Conservation (phyloP, 306 rosid species). For the Cucurbita moschata region DNA sequence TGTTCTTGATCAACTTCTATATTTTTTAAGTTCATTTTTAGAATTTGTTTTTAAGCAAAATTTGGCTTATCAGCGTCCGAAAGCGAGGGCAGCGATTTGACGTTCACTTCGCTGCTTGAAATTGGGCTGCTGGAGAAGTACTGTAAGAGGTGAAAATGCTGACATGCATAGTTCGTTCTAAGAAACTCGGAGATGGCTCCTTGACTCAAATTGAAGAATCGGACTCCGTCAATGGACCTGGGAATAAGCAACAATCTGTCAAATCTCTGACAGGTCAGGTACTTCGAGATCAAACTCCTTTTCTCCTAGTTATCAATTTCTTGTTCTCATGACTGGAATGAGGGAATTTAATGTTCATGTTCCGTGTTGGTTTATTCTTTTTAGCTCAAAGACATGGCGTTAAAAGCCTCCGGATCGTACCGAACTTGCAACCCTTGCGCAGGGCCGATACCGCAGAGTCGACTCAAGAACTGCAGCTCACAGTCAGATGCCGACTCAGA, state of each 20-base stretch:
- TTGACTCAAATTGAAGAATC: slow-evolving; percentile 46
- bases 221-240: slow-evolving; percentile 28
- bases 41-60: not conserved
- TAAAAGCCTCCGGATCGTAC: slow-evolving; percentile 86
- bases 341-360: not conserved
- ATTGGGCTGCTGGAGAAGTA: not conserved
- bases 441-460: slow-evolving; percentile 30
- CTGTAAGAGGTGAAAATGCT: slow-evolving; percentile 36
- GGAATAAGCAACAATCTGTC: slow-evolving; percentile 39
- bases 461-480: slow-evolving; percentile 16
- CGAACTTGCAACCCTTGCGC: slow-evolving; percentile 71
- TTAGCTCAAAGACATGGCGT: slow-evolving; percentile 81
- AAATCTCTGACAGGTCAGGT: slow-evolving; percentile 83
- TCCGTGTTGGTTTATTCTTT: not conserved
- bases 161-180: slow-evolving; percentile 84
- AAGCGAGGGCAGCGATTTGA: slow-evolving; percentile 3
- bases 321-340: not conserved
- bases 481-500: slow-evolving; percentile 73
- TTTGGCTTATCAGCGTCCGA: not conserved
- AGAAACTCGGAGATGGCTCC: slow-evolving; percentile 61
- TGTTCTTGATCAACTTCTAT: too few relatives aligned
- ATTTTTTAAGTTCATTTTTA: not conserved
- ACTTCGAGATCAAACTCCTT: not conserved
- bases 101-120: not conserved
- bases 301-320: not conserved